Base-by-base conservation (phyloP, 495 filamentous ascomycete genomes). In the Aspergillus indologenus region DNA sequence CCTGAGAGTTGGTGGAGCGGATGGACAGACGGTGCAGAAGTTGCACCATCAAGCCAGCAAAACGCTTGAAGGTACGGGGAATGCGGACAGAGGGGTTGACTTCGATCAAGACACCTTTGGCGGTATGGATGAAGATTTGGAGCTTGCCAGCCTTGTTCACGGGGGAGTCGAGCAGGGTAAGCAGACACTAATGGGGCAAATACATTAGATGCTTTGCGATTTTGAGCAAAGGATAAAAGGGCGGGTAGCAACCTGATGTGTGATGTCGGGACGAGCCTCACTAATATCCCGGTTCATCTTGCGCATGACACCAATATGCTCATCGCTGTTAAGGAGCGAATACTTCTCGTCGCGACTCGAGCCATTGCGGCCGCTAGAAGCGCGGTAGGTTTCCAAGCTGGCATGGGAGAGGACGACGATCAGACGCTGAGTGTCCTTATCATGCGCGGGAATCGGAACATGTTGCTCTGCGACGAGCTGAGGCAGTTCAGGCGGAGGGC, bases 201-300 rank as follows among this genome's bases (percentile, higher is more conserved):
- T 54, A 48, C 34, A 64, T 68, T 45, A 66, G 48, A 55, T 34
- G 23, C 22, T 24, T 18, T 18, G 24, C 19, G 42, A n/a, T 9
- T 17, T 34, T 23, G 18, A 45, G 45, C 18, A 18, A 20, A 21
- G 40, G 42, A 45, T 50, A 20, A 31, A 47, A 47, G 59, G 29
- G 47, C 4, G 23, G 22, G 59, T 58, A 53, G 83, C 70, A 77
- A 98, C 93, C 91, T 98, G 94, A 70, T 98, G 94, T 19, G 95
- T 93, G 56, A 98, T 98, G 75, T 98, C 94, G 12, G 94, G 94
- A 53, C 94, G 85, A 26, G 94, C 94, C 70, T 98, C 94, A 69
- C 92, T 96, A 65, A 98, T 98, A 67, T 98, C 94, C 51, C 94
- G 80, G 75, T 95, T 95, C 93, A 96, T 97, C 82, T 97, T 98